Evolutionary conservation across 2,329 filamentous ascomycete genomes (phyloP), one percentile per base, ranked within the genome.

Genomic region (Alternaria sp.): DNA sequence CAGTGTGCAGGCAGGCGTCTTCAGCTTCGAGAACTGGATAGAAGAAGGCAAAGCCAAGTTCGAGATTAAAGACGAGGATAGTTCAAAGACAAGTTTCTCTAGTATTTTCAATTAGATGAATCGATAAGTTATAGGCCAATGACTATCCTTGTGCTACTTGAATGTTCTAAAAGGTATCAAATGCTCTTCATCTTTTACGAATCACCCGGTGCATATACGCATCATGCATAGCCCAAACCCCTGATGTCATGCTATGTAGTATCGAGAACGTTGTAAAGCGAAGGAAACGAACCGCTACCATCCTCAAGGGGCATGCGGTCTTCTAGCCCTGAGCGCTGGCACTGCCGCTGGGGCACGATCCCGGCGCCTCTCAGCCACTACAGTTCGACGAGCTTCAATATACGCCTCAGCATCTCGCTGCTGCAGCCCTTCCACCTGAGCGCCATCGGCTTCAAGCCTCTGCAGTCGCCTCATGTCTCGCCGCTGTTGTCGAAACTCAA

Each of bases 11-110:
- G 85, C 87, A 3, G 89, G 88, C 4, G 87, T 89, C 59, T 86
- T 91, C 73, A 80, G 85, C 24, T 84, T 91, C 70, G 89, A 91
- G 74, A 82, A 88, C 58, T 91, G 88, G 89, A 84, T 91, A 57
- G 89, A 92, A 76, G 88, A 91, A 71, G 85, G 85, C 58, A 82
- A 80, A 63, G 81, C 82, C 54, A 88, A 88, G 44, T 67, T 76
- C 32, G 78, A 82, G 36, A 54, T 11, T 26, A 51, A 28, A 18
- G 14, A 61, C 48, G 41, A 34, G 4, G 51, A 55, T 12, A 60
- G 61, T 24, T 20, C 61, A 9, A 64, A 69, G 51, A 60, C 53
- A 16, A 69, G 70, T 49, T 66, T 71, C 56, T 59, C 64, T 16
- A 72, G 69, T 48, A 71, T 67, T 8, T 30, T 34, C 16, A 14